These are phyloP conservation scores for Ophiostoma populinum DNA, from an alignment of 2,329 filamentous ascomycete species.

Conservation along the genomic window DNA sequence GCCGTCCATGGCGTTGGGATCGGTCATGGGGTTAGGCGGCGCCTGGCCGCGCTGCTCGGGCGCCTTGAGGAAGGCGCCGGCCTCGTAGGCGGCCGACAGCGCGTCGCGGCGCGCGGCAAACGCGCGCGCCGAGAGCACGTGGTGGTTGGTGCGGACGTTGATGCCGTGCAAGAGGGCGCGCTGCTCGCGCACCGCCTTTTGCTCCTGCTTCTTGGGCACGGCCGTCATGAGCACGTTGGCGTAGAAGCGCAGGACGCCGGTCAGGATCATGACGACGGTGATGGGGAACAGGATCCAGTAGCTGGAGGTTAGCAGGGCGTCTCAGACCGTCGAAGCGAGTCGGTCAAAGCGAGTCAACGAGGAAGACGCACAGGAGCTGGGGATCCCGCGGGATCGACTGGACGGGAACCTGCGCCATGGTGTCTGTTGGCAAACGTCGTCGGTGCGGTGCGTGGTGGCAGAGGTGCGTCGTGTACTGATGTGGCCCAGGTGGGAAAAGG, in stretches of 20 bases:
- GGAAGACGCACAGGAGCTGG: constrained; percentile 67
- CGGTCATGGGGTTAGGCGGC: constrained; percentile 82
- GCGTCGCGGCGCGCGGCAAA: constrained; percentile 70
- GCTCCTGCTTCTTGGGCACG: constrained; percentile 65
- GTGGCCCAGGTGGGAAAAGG: constrained; percentile 5
- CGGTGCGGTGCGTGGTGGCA: not conserved
- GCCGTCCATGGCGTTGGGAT: constrained; percentile 93
- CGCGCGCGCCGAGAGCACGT: constrained; percentile 57
- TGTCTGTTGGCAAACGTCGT: not conserved
- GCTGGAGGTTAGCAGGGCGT: constrained; percentile 30
- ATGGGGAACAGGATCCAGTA: constrained; percentile 99
- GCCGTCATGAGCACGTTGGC: constrained; percentile 79
- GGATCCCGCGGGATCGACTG: constrained; percentile 98
- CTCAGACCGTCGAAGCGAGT: not conserved
- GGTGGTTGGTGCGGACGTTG: constrained; percentile 66
- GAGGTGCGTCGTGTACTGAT: constrained; percentile 5
- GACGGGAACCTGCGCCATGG: constrained; percentile 72
- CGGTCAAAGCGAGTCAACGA: constrained; percentile 8
- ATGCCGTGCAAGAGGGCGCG: constrained; percentile 70
- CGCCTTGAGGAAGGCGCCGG: constrained; percentile 76
- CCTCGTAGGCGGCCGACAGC: constrained; percentile 66
- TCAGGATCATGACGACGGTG: constrained; percentile 93
- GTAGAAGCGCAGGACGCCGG: constrained; percentile 90
- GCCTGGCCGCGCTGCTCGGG: constrained; percentile 74
- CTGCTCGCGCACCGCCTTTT: constrained; percentile 68